A percentile compares a stretch with the other conserved stretches of the same genome.
Evolutionary conservation across 2,329 filamentous ascomycete species (phyloP).

Genomic region (Bipolaris cookei): DNA sequence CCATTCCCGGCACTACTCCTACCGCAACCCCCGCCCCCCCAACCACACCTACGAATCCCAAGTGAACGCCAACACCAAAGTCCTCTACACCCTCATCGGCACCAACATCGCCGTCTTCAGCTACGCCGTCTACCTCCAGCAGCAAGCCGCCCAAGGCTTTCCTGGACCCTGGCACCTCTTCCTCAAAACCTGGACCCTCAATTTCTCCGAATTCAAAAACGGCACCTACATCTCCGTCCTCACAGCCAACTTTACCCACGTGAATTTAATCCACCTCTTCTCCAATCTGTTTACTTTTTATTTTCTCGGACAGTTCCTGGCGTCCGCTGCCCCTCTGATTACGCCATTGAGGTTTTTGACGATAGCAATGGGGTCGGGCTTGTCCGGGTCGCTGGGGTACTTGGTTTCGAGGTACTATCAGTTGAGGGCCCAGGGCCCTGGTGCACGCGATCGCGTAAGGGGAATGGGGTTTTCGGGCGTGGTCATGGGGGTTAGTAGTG

Average conservation of each 20-base stretch:
- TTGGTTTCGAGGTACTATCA: conserved; percentile 21
- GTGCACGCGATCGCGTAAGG: conserved; percentile 11
- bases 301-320: conserved; percentile 47
- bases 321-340: conserved; percentile 35
- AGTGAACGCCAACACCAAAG: conserved; percentile 19
- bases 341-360: conserved; percentile 31
- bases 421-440: conserved; percentile 1
- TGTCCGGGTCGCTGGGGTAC: conserved; percentile 32
- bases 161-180: conserved; percentile 20
- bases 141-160: conserved; percentile 29
- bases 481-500: conserved; percentile 50
- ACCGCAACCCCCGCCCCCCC: neutral
- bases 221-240: conserved; percentile 49
- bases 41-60: conserved; percentile 10
- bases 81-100: conserved; percentile 49
- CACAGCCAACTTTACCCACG: conserved; percentile 52
- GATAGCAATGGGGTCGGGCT: conserved; percentile 41
- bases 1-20: conserved; percentile 14
- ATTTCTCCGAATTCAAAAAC: conserved; percentile 30
- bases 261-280: conserved; percentile 43
- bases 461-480: conserved; percentile 49
- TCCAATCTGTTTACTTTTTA: conserved; percentile 53
- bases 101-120: conserved; percentile 51
- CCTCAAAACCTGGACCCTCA: conserved; percentile 45
- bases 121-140: conserved; percentile 46